Base-by-base conservation (phyloP, 257 asterid genomes). In the Jacaranda mimosifolia region DNA sequence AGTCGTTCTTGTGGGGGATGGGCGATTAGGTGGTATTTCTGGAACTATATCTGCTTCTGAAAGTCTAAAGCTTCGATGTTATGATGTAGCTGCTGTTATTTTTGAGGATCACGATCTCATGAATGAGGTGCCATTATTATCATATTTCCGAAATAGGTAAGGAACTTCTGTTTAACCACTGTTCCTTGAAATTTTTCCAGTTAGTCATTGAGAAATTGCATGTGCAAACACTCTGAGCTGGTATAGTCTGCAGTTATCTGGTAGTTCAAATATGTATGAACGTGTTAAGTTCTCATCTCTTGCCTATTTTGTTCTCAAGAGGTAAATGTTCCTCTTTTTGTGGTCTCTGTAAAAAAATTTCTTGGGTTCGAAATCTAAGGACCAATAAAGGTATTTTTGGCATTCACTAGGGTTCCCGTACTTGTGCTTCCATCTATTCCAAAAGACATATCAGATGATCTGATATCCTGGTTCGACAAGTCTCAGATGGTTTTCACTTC, bases 21-120 rank as follows among this genome's bases (percentile, higher is more conserved):
- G 99, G 72, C 84, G 89, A 56, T 80, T 93, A 82, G 99, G 99
- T 83, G 99, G 99, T 69, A 93, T 96, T 78, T 93, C 99, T 6
- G 99, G 94, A 84, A 96, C 99, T 43, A 93, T 96, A 79, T 96
- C 99, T 75, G 97, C 97, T 45, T 93, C 90, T 84, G 99, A 96
- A 86, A 90, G 91, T 72, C 74, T 93, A 76, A 91, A 80, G 85
- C 89, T 96, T 70, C 96, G 99, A 51, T 98, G 99, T 62, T 96
- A 91, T 62, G 98, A 96, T 76, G 88, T 93, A 79, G 92, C 89
- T 80, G 98, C 97, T 35, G 87, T 96, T 72, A 85, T 96, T 70
- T 79, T 96, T 78, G 97, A 93, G 86, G 97, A 96, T 70, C 96
- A 90, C 58, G 96, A 98, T 60, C 95, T 93, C 64, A 72, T 80